A percentile compares a stretch with the other conserved stretches of the same genome.
These are phyloP conservation scores for Zanthoxylum bungeanum DNA, from an alignment of 345 rosid species.

Conservation along the genomic window DNA sequence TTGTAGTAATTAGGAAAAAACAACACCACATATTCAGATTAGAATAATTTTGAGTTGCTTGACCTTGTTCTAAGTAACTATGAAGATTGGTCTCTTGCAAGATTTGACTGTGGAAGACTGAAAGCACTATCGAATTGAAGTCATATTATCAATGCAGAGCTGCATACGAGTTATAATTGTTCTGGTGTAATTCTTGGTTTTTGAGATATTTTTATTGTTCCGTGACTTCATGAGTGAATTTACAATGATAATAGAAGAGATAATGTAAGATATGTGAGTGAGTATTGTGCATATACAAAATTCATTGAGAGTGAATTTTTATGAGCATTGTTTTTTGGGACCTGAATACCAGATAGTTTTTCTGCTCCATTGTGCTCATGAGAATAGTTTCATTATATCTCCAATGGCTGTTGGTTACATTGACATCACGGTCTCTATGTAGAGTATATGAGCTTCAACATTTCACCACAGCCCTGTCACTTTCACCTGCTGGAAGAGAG, in stretches of 20 bases:
- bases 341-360: constrained; percentile 2
- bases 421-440: neutral
- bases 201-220: neutral
- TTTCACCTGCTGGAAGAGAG: neutral
- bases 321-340: no score
- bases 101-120: neutral
- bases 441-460: no score
- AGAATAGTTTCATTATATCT: neutral
- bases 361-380: neutral
- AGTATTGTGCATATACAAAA: no score
- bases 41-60: neutral
- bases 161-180: neutral
- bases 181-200: neutral
- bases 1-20: neutral
- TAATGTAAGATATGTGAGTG: neutral
- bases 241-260: neutral
- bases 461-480: neutral
- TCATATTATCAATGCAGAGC: neutral
- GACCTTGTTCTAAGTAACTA: neutral
- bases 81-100: neutral
- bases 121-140: neutral
- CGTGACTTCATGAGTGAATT: neutral
- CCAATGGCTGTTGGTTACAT: neutral
- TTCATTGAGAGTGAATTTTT: no score
- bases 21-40: no score